Evolutionary conservation across 1,284 basidiomycete genomes (phyloP), one percentile per base, ranked within the genome.

Genomic region (Ceratobasidium theobromae): DNA sequence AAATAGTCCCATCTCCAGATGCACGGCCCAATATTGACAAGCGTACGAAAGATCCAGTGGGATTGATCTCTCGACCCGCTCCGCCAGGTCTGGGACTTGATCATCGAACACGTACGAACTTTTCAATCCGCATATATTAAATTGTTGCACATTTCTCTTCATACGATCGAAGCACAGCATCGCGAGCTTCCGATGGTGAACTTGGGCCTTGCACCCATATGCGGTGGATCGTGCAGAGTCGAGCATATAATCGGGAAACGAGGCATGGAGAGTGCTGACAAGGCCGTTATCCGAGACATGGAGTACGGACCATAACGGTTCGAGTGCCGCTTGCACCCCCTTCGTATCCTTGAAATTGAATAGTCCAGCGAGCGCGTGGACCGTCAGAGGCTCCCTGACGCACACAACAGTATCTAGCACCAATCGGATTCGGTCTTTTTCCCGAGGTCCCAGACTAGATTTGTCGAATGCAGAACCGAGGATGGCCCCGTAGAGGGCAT

Each of bases 11-110:
- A 45, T 21, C 6, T 45, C 27, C 1, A 57, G 27, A 45, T 57
- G 54, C 2, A 40, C 41, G 11, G 12, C 54, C 54, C 54, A 57
- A 40, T 57, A 57, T 12, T 40, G 40, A 11, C 54, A 55, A 23
- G 53, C 53, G 41, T 55, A 55, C 18, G 21, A 25, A n/a, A 55
- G 18, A n/a, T n/a, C 33, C 14, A 27, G 3, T n/a, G 54, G 38
- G 8, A 57, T 45, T 16, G 25, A n/a, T 4, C n/a, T 18, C 21
- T 57, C 28, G 11, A 57, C 28, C 11, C 41, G 18, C 28, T 45
- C 28, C 4, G 41, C 41, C 4, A 57, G 16, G 30, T 45, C 54
- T n/a, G 54, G 21, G 12, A 57, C 41, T 5, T 57, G 38, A 1
- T 28, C 18, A 25, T 57, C 41, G 25, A 57, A 32, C 27, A 30